phyloP scores from a whole-genome alignment of 2,329 filamentous ascomycete species.

The Fusarium torreyae region DNA sequence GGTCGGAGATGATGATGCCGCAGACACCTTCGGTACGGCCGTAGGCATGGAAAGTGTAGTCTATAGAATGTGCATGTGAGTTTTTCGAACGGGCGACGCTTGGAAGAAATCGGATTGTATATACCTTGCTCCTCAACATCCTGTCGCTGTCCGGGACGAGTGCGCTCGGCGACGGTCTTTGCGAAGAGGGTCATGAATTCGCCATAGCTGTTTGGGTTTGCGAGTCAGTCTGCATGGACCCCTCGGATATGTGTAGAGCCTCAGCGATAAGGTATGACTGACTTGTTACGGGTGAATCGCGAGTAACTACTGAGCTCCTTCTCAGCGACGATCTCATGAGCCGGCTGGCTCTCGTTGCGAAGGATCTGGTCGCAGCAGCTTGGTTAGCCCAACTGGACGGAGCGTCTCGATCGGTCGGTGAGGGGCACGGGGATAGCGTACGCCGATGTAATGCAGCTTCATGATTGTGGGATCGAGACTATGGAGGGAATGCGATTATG shows the following conservation, averaged over 20 bases:
- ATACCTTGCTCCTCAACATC: conserved; percentile 86
- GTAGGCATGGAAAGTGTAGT: conserved; percentile 85
- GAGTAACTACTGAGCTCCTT: conserved; percentile 85
- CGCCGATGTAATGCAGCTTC: conserved; percentile 92
- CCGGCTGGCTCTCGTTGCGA: conserved; percentile 83
- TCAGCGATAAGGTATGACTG: conserved; percentile 49
- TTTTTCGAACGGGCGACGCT: not conserved
- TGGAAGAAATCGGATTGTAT: not conserved
- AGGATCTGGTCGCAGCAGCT: conserved; percentile 72
- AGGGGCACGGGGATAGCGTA: conserved; percentile 63
- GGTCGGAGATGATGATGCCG: conserved; percentile 83
- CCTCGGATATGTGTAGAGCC: conserved; percentile 1
- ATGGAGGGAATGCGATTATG: conserved; percentile 4
- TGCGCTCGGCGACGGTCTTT: conserved; percentile 90
- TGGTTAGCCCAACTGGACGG: conserved; percentile 43
- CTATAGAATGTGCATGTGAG: conserved; percentile 52
- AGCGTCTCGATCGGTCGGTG: conserved; percentile 45
- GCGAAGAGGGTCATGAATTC: conserved; percentile 87
- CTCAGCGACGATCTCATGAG: conserved; percentile 82
- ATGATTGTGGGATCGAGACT: conserved; percentile 64
- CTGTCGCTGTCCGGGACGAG: conserved; percentile 83
- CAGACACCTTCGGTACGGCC: conserved; percentile 81
- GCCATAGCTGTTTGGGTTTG: conserved; percentile 58
- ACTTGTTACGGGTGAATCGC: conserved; percentile 83
- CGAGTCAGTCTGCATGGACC: conserved; percentile 22